A percentile compares a stretch with the other conserved stretches of the same genome.
These are phyloP conservation scores for Pestalotiopsis sp. DNA, from an alignment of 2,329 filamentous ascomycete genomes.

Conservation along the genomic window DNA sequence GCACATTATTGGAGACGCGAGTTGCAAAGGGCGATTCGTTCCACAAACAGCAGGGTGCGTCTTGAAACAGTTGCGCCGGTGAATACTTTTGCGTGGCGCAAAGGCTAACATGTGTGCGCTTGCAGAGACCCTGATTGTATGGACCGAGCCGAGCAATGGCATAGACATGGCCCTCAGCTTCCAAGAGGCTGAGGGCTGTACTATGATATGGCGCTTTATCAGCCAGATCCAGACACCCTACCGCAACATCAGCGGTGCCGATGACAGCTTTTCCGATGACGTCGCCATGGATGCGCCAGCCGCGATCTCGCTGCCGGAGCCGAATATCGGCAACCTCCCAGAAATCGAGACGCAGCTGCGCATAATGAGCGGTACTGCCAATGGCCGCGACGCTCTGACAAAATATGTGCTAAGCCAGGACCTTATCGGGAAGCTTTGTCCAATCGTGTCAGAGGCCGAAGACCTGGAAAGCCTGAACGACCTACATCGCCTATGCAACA, in stretches of 20 bases:
- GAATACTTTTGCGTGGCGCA: slow-evolving; percentile 15
- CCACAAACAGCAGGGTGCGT: slow-evolving; percentile 92
- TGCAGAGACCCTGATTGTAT: slow-evolving; percentile 93
- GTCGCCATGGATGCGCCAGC: slow-evolving; percentile 72
- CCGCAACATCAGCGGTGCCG: slow-evolving; percentile 66
- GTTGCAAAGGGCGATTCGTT: slow-evolving; percentile 95
- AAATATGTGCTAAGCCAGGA: slow-evolving; percentile 86
- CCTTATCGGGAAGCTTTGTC: slow-evolving; percentile 85
- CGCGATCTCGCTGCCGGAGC: slow-evolving; percentile 73
- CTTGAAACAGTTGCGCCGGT: not conserved
- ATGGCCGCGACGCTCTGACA: slow-evolving; percentile 81
- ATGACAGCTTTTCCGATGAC: slow-evolving; percentile 89
- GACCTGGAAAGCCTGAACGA: slow-evolving; percentile 86
- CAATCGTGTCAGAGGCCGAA: slow-evolving; percentile 85
- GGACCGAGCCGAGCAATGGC: slow-evolving; percentile 83
- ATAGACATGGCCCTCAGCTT: slow-evolving; percentile 98
- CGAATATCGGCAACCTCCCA: slow-evolving; percentile 78
- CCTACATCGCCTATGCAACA: slow-evolving; percentile 90
- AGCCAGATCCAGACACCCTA: slow-evolving; percentile 81
- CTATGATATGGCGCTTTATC: slow-evolving; percentile 94
- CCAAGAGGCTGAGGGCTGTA: slow-evolving; percentile 93
- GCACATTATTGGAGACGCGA: slow-evolving; percentile 83
- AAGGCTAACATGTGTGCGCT: not conserved
- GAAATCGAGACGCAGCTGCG: slow-evolving; percentile 88
- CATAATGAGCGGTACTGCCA: slow-evolving; percentile 71